Percentiles rank a stretch among this genome's conserved stretches.
These are phyloP conservation scores for Euphorbia schlechtendalii DNA, from an alignment of 441 rosid species.

Conservation along the genomic window DNA sequence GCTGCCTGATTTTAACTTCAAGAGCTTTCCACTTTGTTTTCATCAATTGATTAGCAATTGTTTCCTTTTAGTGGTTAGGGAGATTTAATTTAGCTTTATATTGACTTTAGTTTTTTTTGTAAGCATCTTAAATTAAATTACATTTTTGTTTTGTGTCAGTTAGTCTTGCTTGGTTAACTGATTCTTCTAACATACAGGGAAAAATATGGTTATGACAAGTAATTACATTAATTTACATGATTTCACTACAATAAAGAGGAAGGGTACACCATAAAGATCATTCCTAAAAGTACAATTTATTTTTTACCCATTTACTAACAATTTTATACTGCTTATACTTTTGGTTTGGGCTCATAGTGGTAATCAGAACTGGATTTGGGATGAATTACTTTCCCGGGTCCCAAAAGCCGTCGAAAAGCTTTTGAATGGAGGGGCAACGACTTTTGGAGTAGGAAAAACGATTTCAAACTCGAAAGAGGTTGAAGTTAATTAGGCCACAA, in stretches of 20 bases:
- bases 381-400: neutral
- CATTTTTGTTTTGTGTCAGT: no score
- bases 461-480: neutral
- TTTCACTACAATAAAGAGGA: neutral
- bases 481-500: neutral
- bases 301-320: neutral
- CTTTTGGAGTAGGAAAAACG: no score
- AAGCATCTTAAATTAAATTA: no score
- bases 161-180: no score
- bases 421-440: no score
- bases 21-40: neutral
- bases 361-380: neutral
- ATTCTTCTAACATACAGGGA: no score
- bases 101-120: no score
- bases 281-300: neutral
- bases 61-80: neutral
- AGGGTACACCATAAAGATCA: neutral
- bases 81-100: no score
- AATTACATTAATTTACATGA: neutral
- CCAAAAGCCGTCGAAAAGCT: no score
- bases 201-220: neutral
- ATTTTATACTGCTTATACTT: neutral
- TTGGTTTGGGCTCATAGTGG: neutral
- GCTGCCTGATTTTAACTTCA: conserved; percentile 4
- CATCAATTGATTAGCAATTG: neutral